A percentile compares a stretch with the other conserved stretches of the same genome.
These are phyloP conservation scores for Marasmius sp. DNA, from an alignment of 1,284 basidiomycete genomes.

Conservation along the genomic window DNA sequence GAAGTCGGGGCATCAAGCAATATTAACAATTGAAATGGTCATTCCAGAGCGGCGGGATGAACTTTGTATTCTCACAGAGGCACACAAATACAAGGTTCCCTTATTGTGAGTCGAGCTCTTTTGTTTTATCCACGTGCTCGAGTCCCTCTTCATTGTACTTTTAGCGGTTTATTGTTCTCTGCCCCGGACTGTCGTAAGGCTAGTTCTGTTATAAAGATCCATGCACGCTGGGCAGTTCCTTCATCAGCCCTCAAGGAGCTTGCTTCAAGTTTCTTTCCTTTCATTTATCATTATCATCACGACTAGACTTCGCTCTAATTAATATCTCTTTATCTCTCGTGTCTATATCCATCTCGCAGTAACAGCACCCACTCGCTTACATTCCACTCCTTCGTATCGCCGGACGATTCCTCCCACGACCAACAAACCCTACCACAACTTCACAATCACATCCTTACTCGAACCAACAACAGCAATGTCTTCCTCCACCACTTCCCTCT, in stretches of 20 bases:
- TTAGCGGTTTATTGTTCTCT: background rate
- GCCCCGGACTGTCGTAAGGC: background rate
- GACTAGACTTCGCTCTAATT: background rate
- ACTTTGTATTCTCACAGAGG: background rate
- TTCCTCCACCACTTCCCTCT: constrained; percentile 52
- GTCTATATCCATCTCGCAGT: constrained; percentile 9
- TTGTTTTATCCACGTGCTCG: background rate
- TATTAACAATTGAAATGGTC: background rate
- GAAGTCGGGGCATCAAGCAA: background rate
- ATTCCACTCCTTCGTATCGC: constrained; percentile 47
- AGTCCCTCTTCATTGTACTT: background rate
- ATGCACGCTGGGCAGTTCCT: background rate
- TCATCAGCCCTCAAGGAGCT: background rate
- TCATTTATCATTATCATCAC: background rate
- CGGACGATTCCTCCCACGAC: constrained; percentile 52
- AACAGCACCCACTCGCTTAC: constrained; percentile 18
- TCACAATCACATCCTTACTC: background rate
- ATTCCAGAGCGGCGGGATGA: background rate
- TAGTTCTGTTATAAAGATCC: background rate
- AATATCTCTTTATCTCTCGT: constrained; percentile 1
- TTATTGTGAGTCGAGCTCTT: background rate
- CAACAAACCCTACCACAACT: background rate
- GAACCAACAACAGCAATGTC: constrained; percentile 29
- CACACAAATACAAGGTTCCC: background rate
- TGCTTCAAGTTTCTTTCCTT: background rate